Base-by-base conservation (phyloP, 176 grass and related monocot genomes). In the Paspalum vaginatum region DNA sequence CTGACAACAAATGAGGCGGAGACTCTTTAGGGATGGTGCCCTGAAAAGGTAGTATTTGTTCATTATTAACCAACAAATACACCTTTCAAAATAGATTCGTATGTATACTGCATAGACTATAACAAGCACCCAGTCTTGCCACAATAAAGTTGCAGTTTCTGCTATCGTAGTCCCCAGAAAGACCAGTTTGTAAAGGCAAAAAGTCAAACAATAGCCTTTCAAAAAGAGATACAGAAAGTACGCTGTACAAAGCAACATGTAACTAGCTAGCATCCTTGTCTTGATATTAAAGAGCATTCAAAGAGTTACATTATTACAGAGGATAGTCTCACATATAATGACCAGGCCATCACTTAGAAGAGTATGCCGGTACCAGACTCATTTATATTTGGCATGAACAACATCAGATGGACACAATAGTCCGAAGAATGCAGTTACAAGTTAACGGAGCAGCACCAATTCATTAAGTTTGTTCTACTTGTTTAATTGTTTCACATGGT, bases 1-100 rank as follows among this genome's bases (percentile, higher is more conserved):
- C 9, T 76, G 41, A 76, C 74, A 76, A 61, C 14, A 15, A 61
- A 76, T 76, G 40, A 76, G 55, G 21, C 41, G 74, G 41, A 76
- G 56, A 27, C 56, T 61, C 55, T 76, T 76, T 11, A 76, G 56
- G 6, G 74, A 44, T 7, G 74, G 56, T 27, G 55, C 55, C 41
- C 55, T 76, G 55, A 21, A 47, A 27, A 60, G 41, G 26, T 27
- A 60, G 8, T 46, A 46, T 16, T 73, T 46, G 5, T 25, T 16
- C 54, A 59, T 75, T 45, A 60, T 54, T 45, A 75, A 60, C 40
- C 15, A 60, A 45, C 2, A 60, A 59, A 59, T 60, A 15, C 8
- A 45, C 7, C 12, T 18, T 46, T 5, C 16, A 50, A 70, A 51
- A 18, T 0, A 18, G 26, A 51, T 72, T 1, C 24, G 37, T 1